Percentiles rank a stretch among this genome's conserved stretches.
phyloP scores from a whole-genome alignment of 2,329 filamentous ascomycete species.

The Cercospora citrullina region DNA sequence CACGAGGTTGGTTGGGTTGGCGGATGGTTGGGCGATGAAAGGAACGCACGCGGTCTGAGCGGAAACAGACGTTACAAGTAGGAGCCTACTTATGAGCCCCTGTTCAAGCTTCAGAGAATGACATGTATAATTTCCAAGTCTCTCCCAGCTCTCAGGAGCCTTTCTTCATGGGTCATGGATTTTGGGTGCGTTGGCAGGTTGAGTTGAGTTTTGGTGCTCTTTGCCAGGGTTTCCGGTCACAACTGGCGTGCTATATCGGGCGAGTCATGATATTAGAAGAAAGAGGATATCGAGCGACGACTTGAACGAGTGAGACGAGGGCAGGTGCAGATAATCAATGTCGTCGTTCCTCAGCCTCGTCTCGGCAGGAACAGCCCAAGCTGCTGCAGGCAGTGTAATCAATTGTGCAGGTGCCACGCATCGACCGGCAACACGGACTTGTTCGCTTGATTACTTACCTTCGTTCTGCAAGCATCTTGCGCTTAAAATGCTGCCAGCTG shows the following conservation, averaged over 20 bases:
- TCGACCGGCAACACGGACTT: no score
- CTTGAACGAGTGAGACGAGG: no score
- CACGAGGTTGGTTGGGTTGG: neutral
- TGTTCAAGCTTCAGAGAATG: conserved; percentile 4
- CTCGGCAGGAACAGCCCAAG: no score
- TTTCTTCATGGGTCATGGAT: conserved; percentile 1
- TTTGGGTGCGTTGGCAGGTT: neutral
- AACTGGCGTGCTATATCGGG: neutral
- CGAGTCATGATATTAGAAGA: neutral
- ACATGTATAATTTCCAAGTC: conserved; percentile 2
- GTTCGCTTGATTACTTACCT: no score
- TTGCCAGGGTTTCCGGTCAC: neutral
- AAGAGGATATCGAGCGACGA: no score
- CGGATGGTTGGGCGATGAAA: neutral
- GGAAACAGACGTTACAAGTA: neutral
- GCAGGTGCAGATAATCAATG: no score
- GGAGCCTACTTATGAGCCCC: conserved; percentile 5
- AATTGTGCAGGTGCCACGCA: no score
- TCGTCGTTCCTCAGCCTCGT: no score
- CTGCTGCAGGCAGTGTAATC: no score
- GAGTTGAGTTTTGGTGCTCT: neutral
- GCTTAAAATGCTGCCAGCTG: no score
- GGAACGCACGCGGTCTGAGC: neutral
- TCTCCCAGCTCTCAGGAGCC: neutral
- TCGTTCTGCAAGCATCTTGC: no score